Conservation (phyloP, 495 filamentous ascomycete species). For the Coniosporium apollinis region DNA sequence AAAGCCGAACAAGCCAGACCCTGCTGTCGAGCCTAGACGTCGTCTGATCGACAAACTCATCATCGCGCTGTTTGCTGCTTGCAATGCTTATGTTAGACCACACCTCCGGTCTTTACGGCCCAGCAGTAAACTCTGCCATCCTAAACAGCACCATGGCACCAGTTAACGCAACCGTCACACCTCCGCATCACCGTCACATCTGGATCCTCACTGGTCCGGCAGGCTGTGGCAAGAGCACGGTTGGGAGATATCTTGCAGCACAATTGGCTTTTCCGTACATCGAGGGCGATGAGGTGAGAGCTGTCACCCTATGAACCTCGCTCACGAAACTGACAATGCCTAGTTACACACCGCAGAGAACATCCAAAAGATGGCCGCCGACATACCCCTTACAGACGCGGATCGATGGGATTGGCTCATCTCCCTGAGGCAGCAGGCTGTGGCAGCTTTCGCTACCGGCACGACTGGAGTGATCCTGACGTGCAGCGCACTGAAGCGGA, state of each 20-base stretch:
- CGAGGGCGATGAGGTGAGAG: conserved; percentile 84
- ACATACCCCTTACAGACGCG: conserved; percentile 76
- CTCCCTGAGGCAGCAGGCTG: conserved; percentile 63
- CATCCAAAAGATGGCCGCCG: conserved; percentile 83
- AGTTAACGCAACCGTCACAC: too few species aligned
- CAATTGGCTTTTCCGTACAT: conserved; percentile 64
- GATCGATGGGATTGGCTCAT: conserved; percentile 99
- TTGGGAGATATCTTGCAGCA: conserved; percentile 61
- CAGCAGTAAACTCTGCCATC: background rate
- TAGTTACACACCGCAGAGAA: conserved; percentile 78
- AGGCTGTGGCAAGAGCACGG: conserved; percentile 90
- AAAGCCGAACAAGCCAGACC: too few species aligned
- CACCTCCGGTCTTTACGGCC: background rate
- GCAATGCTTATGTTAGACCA: too few species aligned
- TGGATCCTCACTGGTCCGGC: conserved; percentile 97
- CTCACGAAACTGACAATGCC: background rate
- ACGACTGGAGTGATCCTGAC: conserved; percentile 77
- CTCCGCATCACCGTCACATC: conserved; percentile 54
- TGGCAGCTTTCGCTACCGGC: conserved; percentile 56
- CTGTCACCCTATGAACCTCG: too few species aligned
- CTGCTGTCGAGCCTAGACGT: too few species aligned
- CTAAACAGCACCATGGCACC: background rate
- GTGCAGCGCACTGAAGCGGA: conserved; percentile 89
- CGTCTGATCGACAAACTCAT: too few species aligned
- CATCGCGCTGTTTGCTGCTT: too few species aligned